phyloP scores from a whole-genome alignment of 192 early-diverging fungal genomes.

The Entophlyctis luteolus region DNA sequence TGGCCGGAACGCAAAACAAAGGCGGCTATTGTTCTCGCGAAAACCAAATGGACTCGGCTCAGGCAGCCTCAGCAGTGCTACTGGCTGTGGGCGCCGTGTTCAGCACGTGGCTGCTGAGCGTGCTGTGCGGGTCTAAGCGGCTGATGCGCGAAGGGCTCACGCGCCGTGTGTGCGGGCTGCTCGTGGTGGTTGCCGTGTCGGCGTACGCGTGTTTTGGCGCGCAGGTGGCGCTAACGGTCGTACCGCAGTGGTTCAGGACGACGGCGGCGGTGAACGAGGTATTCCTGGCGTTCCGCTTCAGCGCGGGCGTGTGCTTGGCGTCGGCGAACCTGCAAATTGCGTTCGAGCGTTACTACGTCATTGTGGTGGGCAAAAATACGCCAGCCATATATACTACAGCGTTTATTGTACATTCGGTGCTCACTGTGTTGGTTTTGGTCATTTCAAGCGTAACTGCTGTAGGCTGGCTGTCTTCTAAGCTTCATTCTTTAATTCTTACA shows the following conservation, averaged over 20 bases:
- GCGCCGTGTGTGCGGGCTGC: too few relatives aligned
- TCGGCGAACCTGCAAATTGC: neutral
- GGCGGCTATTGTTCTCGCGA: too few relatives aligned
- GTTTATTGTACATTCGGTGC: neutral
- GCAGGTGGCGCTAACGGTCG: neutral
- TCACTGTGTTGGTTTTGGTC: neutral
- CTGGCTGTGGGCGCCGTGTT: too few relatives aligned
- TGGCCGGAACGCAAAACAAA: too few relatives aligned
- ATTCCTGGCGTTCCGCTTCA: neutral
- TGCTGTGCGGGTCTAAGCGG: too few relatives aligned
- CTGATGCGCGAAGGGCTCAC: too few relatives aligned
- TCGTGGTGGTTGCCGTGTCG: too few relatives aligned
- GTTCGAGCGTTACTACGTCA: neutral
- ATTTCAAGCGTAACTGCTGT: neutral
- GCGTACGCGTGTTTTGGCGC: too few relatives aligned
- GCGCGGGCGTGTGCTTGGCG: neutral
- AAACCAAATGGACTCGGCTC: too few relatives aligned
- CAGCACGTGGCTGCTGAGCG: too few relatives aligned
- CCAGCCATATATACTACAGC: neutral
- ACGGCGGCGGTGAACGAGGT: neutral
- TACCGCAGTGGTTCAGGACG: neutral
- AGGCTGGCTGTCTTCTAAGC: neutral
- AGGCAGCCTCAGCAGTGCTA: too few relatives aligned
- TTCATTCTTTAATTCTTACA: neutral
- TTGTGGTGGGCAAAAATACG: neutral